Percentiles rank a stretch among this genome's conserved stretches.
phyloP scores from a whole-genome alignment of 2,329 filamentous ascomycete genomes.

The Botrytis elliptica region DNA sequence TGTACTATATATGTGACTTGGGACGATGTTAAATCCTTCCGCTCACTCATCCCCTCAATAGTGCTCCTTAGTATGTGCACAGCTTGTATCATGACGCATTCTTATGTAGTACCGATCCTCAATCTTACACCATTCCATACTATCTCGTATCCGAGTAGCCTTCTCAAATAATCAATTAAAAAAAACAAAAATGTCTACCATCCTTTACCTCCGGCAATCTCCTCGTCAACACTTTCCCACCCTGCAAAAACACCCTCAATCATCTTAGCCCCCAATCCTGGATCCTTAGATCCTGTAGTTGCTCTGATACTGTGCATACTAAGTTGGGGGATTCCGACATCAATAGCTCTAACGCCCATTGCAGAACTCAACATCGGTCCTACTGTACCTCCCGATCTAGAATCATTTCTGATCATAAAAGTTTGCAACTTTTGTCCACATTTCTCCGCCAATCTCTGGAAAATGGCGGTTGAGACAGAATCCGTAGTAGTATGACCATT shows the following conservation, averaged over 20 bases:
- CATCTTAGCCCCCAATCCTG: constrained; percentile 80
- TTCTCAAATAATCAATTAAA: neutral
- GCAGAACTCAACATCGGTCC: constrained; percentile 81
- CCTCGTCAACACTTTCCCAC: constrained; percentile 79
- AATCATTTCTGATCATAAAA: constrained; percentile 95
- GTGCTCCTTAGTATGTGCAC: neutral
- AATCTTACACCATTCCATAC: neutral
- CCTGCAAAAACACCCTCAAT: constrained; percentile 88
- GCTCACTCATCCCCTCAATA: neutral
- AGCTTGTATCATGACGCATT: neutral
- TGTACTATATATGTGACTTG: neutral
- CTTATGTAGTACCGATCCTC: neutral
- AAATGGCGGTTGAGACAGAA: constrained; percentile 75
- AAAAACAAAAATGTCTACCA: constrained; percentile 32
- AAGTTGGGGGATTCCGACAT: constrained; percentile 86
- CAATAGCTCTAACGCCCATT: constrained; percentile 79
- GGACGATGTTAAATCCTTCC: neutral
- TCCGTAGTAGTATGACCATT: constrained; percentile 98
- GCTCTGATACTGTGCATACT: constrained; percentile 94
- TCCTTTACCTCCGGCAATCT: constrained; percentile 53
- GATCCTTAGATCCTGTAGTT: constrained; percentile 81
- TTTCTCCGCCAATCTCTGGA: constrained; percentile 75
- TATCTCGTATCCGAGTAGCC: neutral
- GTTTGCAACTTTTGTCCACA: constrained; percentile 71
- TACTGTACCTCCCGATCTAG: constrained; percentile 86